Base-by-base conservation (phyloP, 306 rosid species). In the barrel medic (Medicago truncatula) region DNA sequence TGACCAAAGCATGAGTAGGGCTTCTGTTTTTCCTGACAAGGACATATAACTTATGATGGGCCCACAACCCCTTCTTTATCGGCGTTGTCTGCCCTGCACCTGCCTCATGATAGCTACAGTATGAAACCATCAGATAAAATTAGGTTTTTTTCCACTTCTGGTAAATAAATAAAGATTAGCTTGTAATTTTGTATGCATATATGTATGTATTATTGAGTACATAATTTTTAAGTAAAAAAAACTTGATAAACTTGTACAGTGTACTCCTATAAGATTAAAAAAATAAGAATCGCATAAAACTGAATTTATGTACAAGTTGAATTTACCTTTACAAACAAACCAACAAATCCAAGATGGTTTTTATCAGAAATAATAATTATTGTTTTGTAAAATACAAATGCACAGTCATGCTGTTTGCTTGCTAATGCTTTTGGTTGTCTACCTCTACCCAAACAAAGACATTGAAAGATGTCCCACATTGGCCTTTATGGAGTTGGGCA, bases 1-100 rank as follows among this genome's bases (percentile, higher is more conserved):
- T 74, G 81, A 79, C 87, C 79, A n/a, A 65, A 54, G 10, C 44
- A 58, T 61, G 40, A 59, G 6, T 70, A 70, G 65, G 72, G 75
- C 57, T 62, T 20, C 43, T 50, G 82, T 65, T 28, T 49, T 40
- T 54, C 31, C 4, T 28, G 31, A 81, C 31, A 74, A 73, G 76
- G 64, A 76, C 78, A 31, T 0, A 14, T 75, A 76, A 78, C 75
- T 46, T 56, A n/a, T 61, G 7, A 34, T 8, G 46, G 67, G 67
- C 71, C 77, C 69, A 1, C 2, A 10, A 9, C 9, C 46, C 67
- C 66, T 16, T 5, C 41, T 9, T 23, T 46, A 46, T 28, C 20
- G 21, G 18, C 5, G 3, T 5, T 34, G 7, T 34, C 28, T 56
- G 14, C 67, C 31, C 28, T 56, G 14, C 67, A 61, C 18, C 67